Evolutionary conservation across 2,329 filamentous ascomycete species (phyloP).

Genomic region (Fusarium transvaalense): DNA sequence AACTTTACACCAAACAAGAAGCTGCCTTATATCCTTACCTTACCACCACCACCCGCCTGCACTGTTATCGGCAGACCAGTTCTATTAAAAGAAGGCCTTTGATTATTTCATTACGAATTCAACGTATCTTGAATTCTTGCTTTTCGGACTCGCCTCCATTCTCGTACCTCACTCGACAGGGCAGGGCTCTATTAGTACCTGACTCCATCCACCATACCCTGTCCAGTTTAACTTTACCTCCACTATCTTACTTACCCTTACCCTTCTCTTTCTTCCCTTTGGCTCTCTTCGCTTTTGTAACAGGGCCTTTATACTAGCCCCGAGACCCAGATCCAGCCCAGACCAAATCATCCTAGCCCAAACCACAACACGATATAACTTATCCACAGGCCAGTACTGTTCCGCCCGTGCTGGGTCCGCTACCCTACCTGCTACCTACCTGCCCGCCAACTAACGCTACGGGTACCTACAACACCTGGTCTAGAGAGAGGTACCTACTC

Average conservation of each 20-base stretch:
- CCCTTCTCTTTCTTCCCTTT: not conserved
- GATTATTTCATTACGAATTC: not conserved
- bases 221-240: conserved; percentile 4
- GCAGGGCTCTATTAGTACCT: conserved; percentile 6
- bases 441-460: conserved; percentile 16
- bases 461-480: conserved; percentile 29
- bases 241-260: conserved; percentile 6
- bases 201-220: conserved; percentile 3
- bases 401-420: not conserved
- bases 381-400: conserved; percentile 3
- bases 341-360: conserved; percentile 6
- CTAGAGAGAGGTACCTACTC: conserved; percentile 7
- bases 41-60: not conserved
- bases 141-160: conserved; percentile 2
- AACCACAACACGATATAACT: conserved; percentile 9
- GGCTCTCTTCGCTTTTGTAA: not conserved
- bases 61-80: not conserved
- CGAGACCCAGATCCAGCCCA: conserved; percentile 4
- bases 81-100: not conserved
- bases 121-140: not conserved
- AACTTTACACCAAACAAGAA: conserved; percentile 11
- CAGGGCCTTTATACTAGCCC: conserved; percentile 7
- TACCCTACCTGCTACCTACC: not conserved
- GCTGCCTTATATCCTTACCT: not conserved
- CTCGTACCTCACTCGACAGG: not conserved